A percentile compares a stretch with the other conserved stretches of the same genome.
These are phyloP conservation scores for Heritiera littoralis DNA, from an alignment of 345 rosid species.

Conservation along the genomic window DNA sequence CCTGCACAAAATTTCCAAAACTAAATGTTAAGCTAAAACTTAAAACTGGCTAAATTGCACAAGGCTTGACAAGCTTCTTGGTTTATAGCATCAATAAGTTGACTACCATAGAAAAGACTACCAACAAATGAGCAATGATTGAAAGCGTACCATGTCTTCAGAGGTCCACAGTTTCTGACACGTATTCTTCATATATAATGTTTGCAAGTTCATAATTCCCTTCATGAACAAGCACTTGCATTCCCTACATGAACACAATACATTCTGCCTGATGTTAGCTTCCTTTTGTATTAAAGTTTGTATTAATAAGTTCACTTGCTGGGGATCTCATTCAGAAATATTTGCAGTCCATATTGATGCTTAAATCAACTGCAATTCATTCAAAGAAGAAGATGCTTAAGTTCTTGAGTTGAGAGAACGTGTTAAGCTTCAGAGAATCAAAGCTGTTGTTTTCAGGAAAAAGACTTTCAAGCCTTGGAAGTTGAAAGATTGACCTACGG, in stretches of 20 bases:
- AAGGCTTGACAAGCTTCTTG: neutral
- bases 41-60: neutral
- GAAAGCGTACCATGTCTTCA: neutral
- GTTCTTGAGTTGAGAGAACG: neutral
- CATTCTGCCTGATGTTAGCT: too few relatives aligned
- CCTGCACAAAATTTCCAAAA: neutral
- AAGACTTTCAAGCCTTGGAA: neutral
- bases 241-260: neutral
- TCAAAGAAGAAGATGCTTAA: too few relatives aligned
- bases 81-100: neutral
- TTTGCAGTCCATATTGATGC: too few relatives aligned
- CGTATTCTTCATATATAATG: too few relatives aligned
- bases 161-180: too few relatives aligned
- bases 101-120: neutral
- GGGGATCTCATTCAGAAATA: too few relatives aligned
- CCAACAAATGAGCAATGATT: neutral
- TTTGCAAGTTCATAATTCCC: too few relatives aligned
- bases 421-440: neutral
- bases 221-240: neutral
- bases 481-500: too few relatives aligned
- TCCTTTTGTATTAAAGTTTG: too few relatives aligned
- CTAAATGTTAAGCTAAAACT: neutral
- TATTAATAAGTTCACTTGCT: too few relatives aligned
- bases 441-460: neutral
- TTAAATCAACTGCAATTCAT: too few relatives aligned